These are phyloP conservation scores for Rhamnella rubrinervis DNA, from an alignment of 331 rosid genomes.

Conservation along the genomic window DNA sequence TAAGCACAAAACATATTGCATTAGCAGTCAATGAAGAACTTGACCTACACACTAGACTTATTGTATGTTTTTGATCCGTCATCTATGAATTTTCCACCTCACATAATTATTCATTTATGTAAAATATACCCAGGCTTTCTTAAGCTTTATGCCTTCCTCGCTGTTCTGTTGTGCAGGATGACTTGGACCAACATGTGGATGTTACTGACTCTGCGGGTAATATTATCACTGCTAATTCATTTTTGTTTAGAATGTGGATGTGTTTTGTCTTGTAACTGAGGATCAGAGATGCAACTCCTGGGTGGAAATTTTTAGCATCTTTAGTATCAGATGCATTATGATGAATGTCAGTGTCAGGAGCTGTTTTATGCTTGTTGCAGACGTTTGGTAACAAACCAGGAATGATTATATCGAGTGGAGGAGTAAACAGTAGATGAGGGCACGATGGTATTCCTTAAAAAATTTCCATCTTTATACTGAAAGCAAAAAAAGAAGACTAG, in stretches of 20 bases:
- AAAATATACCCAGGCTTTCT: neutral
- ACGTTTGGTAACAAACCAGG: too few species aligned
- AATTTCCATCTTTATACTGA: too few species aligned
- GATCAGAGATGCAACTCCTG: neutral
- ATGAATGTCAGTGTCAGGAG: too few species aligned
- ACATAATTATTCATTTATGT: constrained; percentile 2
- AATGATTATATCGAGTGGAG: too few species aligned
- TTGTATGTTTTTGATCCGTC: constrained; percentile 43
- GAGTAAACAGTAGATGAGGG: too few species aligned
- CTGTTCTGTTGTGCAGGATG: constrained; percentile 62
- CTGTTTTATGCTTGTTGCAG: too few species aligned
- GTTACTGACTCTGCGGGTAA: constrained; percentile 95
- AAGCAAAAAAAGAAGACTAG: too few species aligned
- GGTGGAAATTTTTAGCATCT: too few species aligned
- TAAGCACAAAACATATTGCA: constrained; percentile 96
- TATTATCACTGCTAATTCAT: neutral
- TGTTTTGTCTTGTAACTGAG: neutral
- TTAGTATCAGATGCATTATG: too few species aligned
- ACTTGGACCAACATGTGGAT: constrained; percentile 90
- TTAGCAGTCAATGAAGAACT: constrained; percentile 98
- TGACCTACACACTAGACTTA: constrained; percentile 84
- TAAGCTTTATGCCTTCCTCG: neutral
- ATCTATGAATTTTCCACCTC: constrained; percentile 17
- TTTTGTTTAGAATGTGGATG: neutral
- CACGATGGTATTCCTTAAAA: too few species aligned